A percentile compares a stretch with the other conserved stretches of the same genome.
Conservation (phyloP, 148 eudicot species). For the Rhododendron mucronatum region DNA sequence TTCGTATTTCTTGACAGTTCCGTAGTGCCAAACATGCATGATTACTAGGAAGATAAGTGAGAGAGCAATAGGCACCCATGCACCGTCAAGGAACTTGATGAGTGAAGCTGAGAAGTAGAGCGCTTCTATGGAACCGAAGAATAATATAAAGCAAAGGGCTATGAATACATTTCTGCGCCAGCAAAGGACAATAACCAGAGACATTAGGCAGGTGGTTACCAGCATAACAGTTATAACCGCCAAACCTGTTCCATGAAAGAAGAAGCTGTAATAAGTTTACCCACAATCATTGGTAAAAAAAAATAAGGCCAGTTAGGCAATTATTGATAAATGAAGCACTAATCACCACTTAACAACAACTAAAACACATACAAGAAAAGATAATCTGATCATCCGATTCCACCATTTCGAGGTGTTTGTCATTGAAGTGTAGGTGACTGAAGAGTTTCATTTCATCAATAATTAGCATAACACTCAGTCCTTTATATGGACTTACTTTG, state of each 20-base stretch:
- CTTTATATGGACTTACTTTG: not conserved
- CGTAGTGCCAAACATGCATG: slow-evolving; percentile 93
- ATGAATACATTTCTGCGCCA: slow-evolving; percentile 65
- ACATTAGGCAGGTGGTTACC: slow-evolving; percentile 96
- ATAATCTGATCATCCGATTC: not conserved
- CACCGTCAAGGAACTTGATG: slow-evolving; percentile 88
- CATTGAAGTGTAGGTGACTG: not conserved
- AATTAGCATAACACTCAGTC: not conserved
- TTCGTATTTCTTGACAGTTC: slow-evolving; percentile 78
- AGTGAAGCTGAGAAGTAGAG: slow-evolving; percentile 96
- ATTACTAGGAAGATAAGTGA: slow-evolving; percentile 59
- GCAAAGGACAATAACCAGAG: slow-evolving; percentile 83
- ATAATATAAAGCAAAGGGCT: slow-evolving; percentile 60
- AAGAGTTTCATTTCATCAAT: not conserved
- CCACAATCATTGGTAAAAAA: slow-evolving; percentile 12
- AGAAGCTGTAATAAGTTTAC: not conserved
- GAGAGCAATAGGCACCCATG: slow-evolving; percentile 70
- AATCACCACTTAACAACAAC: too few relatives aligned
- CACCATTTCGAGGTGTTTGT: not conserved
- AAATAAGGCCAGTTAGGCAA: not conserved
- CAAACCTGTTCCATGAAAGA: slow-evolving; percentile 50
- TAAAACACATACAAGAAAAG: too few relatives aligned
- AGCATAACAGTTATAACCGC: slow-evolving; percentile 97
- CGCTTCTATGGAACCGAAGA: slow-evolving; percentile 85
- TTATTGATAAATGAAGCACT: not conserved